Percentiles rank a stretch among this genome's conserved stretches.
Evolutionary conservation across 106 monocot species (phyloP).

Genomic region (Acanthochlamys bracteata): DNA sequence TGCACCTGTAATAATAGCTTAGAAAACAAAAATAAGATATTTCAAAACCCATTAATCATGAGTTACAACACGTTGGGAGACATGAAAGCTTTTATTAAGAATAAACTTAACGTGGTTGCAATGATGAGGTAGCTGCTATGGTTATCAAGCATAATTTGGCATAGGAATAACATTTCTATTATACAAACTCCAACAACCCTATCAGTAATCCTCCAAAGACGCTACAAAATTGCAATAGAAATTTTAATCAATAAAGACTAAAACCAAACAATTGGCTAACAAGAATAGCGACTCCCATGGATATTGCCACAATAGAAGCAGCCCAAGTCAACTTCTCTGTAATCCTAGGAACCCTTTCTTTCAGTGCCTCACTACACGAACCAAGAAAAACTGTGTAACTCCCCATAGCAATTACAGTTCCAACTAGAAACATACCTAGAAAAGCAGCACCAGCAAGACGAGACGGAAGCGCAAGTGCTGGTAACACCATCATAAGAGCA

Average conservation of each 20-base stretch:
- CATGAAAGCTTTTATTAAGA: too few relatives aligned
- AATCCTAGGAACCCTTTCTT: slow-evolving; percentile 81
- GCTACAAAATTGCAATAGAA: background rate
- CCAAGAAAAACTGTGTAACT: slow-evolving; percentile 94
- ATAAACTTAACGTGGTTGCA: too few relatives aligned
- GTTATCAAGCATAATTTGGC: too few relatives aligned
- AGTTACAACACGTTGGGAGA: too few relatives aligned
- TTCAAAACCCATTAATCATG: too few relatives aligned
- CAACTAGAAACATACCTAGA: slow-evolving; percentile 87
- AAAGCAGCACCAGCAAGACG: slow-evolving; percentile 89
- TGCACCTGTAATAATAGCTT: too few relatives aligned
- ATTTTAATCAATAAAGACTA: slow-evolving; percentile 55
- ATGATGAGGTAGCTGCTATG: too few relatives aligned
- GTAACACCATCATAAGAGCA: slow-evolving; percentile 89
- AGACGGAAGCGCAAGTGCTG: slow-evolving; percentile 89
- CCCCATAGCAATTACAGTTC: slow-evolving; percentile 89
- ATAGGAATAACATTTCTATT: too few relatives aligned
- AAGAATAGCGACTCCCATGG: slow-evolving; percentile 75
- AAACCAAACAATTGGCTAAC: slow-evolving; percentile 85
- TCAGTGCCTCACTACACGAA: slow-evolving; percentile 82
- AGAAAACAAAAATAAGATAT: too few relatives aligned
- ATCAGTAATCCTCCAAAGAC: background rate
- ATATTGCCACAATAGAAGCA: slow-evolving; percentile 82
- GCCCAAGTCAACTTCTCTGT: slow-evolving; percentile 98
- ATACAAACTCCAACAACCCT: background rate